Evolutionary conservation across 176 grass and related monocot genomes (phyloP).

Genomic region (Musa acuminata): DNA sequence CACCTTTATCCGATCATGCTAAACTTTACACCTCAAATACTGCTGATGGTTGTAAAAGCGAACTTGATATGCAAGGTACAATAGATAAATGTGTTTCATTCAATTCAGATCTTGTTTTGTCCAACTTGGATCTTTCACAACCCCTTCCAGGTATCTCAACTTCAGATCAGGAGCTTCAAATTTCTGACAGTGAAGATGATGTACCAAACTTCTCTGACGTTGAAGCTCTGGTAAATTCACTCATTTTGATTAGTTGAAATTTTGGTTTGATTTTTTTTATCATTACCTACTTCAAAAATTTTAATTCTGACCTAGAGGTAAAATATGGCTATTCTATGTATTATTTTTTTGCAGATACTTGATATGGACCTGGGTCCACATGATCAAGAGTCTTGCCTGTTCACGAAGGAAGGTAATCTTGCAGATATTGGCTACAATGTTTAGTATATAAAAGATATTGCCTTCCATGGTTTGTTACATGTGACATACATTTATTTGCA

Average conservation of each 20-base stretch:
- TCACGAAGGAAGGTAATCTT: slow-evolving; percentile 46
- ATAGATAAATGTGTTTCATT: slow-evolving; percentile 29
- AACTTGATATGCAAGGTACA: slow-evolving; percentile 29
- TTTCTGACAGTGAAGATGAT: slow-evolving; percentile 44
- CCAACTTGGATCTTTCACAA: slow-evolving; percentile 31
- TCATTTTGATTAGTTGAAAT: slow-evolving; percentile 10
- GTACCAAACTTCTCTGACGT: slow-evolving; percentile 53
- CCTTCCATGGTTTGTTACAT: neutral
- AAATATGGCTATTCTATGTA: slow-evolving; percentile 3
- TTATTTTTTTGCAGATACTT: slow-evolving; percentile 42
- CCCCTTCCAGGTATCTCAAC: slow-evolving; percentile 12
- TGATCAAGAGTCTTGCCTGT: slow-evolving; percentile 40
- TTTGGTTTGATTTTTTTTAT: neutral
- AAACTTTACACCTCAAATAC: slow-evolving; percentile 26
- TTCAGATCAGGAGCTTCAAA: slow-evolving; percentile 44
- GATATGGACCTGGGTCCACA: slow-evolving; percentile 54
- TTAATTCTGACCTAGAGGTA: neutral
- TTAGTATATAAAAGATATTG: neutral
- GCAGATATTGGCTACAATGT: neutral
- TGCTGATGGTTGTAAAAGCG: slow-evolving; percentile 21
- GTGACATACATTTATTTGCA: neutral
- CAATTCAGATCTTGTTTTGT: slow-evolving; percentile 22
- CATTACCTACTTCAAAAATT: neutral
- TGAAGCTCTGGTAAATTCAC: slow-evolving; percentile 52
- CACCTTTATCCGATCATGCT: slow-evolving; percentile 30